Percentiles rank a stretch among this genome's conserved stretches.
phyloP scores from a whole-genome alignment of 768 basidiomycete genomes.

The Lentinus brumalis region DNA sequence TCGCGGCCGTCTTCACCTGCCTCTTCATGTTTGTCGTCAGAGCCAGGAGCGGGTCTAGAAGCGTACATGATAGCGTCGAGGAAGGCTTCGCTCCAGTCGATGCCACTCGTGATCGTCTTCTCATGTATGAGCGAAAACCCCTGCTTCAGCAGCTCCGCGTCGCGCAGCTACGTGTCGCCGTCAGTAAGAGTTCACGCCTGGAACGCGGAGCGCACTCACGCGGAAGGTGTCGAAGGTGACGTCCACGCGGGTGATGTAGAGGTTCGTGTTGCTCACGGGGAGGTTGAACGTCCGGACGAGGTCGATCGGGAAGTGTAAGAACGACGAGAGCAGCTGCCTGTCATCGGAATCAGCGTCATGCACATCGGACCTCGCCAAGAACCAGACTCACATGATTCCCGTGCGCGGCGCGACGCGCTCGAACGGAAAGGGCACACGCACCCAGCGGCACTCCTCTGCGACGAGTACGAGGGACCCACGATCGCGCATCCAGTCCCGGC shows the following conservation, averaged over 20 bases:
- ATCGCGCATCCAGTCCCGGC: constrained; percentile 39
- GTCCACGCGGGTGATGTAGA: constrained; percentile 40
- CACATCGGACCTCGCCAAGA: not conserved
- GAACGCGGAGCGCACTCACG: constrained; percentile 10
- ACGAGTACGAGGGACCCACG: constrained; percentile 43
- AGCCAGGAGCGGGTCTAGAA: too few relatives aligned
- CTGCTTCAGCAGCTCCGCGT: constrained; percentile 44
- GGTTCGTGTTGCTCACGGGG: constrained; percentile 36
- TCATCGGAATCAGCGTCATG: not conserved
- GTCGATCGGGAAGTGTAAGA: constrained; percentile 34
- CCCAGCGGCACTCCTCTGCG: constrained; percentile 41
- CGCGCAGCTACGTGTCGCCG: constrained; percentile 31
- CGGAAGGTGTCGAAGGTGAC: constrained; percentile 46
- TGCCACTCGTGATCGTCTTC: constrained; percentile 16
- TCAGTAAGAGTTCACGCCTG: not conserved
- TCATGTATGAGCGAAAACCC: constrained; percentile 20
- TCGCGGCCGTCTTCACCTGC: too few relatives aligned
- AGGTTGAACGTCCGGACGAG: constrained; percentile 30
- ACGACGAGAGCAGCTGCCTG: constrained; percentile 26
- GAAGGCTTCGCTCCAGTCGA: constrained; percentile 27
- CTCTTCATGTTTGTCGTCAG: too few relatives aligned
- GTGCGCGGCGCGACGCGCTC: constrained; percentile 17
- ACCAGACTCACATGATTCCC: constrained; percentile 18
- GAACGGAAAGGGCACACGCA: constrained; percentile 30
- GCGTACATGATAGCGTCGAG: constrained; percentile 18